These are phyloP conservation scores for Neurospora sp. DNA, from an alignment of 495 filamentous ascomycete genomes.

Conservation along the genomic window DNA sequence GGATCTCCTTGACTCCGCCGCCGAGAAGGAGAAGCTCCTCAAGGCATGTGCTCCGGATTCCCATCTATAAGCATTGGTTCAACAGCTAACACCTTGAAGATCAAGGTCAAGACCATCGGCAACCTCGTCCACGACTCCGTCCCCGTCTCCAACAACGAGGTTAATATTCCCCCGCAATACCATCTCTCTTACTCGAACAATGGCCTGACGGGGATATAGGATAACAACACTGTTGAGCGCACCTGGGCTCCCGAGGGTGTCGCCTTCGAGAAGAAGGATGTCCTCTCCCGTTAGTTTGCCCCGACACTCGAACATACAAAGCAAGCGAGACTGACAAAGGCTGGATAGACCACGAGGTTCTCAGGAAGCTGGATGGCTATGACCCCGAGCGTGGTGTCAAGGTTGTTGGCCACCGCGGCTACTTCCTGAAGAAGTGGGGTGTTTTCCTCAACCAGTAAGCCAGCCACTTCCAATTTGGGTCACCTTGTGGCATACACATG, in stretches of 20 bases:
- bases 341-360: conserved; percentile 73
- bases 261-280: conserved; percentile 48
- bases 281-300: conserved; percentile 22
- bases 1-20: conserved; percentile 58
- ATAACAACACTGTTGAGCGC: conserved; percentile 67
- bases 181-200: neutral
- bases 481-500: neutral
- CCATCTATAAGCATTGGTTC: neutral
- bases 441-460: conserved; percentile 59
- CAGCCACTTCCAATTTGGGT: neutral
- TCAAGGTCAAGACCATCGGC: conserved; percentile 75
- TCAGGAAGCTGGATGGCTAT: conserved; percentile 79
- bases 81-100: conserved; percentile 23
- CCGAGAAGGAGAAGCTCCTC: conserved; percentile 61
- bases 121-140: conserved; percentile 92
- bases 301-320: conserved; percentile 4
- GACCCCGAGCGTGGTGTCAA: conserved; percentile 91
- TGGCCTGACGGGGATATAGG: conserved; percentile 28
- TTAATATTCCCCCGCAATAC: conserved; percentile 25
- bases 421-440: conserved; percentile 82
- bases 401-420: conserved; percentile 90
- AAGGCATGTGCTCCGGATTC: conserved; percentile 4
- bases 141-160: conserved; percentile 79
- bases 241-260: conserved; percentile 72
- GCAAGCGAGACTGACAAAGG: conserved; percentile 24